Evolutionary conservation across 1,139 yeast genomes (phyloP).

Genomic region (Kurtzmaniella quercitrusa): DNA sequence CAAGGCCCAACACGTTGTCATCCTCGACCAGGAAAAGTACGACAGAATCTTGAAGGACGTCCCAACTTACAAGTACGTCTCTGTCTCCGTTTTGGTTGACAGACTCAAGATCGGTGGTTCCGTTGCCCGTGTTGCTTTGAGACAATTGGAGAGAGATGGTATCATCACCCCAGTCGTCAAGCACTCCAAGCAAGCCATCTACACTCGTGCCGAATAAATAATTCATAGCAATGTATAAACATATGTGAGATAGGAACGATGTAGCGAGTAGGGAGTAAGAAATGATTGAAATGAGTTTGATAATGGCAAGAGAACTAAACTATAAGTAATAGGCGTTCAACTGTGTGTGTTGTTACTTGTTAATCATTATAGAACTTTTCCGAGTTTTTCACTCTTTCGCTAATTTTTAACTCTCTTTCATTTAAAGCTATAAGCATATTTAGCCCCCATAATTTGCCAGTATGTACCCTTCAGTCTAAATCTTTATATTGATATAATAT

Average conservation of each 20-base stretch:
- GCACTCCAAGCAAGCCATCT: constrained; percentile 97
- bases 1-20: constrained; percentile 98
- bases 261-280: too few species aligned
- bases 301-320: too few species aligned
- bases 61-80: constrained; percentile 97
- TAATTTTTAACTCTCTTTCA: too few species aligned
- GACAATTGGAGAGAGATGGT: constrained; percentile 94
- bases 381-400: too few species aligned
- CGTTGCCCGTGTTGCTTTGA: constrained; percentile 95
- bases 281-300: too few species aligned
- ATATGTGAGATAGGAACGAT: not conserved
- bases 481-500: too few species aligned
- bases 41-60: constrained; percentile 99
- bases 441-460: too few species aligned
- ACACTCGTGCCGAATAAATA: constrained; percentile 65
- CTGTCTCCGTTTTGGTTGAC: constrained; percentile 97
- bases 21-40: constrained; percentile 96
- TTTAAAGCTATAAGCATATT: too few species aligned
- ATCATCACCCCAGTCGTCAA: constrained; percentile 89
- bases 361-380: too few species aligned
- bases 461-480: too few species aligned
- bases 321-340: too few species aligned
- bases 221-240: constrained; percentile 8
- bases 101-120: constrained; percentile 99
- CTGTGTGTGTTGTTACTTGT: too few species aligned